Percentiles rank a stretch among this genome's conserved stretches.
phyloP scores from a whole-genome alignment of 2,329 filamentous ascomycete species.

The Verruconis gallopava region DNA sequence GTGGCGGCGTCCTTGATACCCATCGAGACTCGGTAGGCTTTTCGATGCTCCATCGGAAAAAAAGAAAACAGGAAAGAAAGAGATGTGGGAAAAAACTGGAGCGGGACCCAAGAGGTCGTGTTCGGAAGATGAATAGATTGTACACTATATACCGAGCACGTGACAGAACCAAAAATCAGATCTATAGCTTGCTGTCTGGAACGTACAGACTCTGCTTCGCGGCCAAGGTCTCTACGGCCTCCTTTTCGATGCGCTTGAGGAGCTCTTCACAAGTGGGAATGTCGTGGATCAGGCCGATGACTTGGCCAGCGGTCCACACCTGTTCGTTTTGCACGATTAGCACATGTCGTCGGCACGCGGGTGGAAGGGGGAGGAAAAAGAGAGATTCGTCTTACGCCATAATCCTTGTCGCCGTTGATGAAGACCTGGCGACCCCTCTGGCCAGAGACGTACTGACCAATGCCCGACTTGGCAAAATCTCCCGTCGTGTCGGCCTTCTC shows the following conservation, averaged over 20 bases:
- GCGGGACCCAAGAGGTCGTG: too few relatives aligned
- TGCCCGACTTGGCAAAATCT: slow-evolving; percentile 78
- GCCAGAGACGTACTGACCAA: slow-evolving; percentile 77
- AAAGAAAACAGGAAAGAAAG: too few relatives aligned
- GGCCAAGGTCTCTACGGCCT: slow-evolving; percentile 16
- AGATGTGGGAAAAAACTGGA: too few relatives aligned
- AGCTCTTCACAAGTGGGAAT: slow-evolving; percentile 16
- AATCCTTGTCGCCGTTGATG: slow-evolving; percentile 78
- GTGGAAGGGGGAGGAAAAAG: slow-evolving; percentile 2
- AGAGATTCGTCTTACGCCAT: slow-evolving; percentile 70
- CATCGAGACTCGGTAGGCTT: too few relatives aligned
- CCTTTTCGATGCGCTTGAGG: slow-evolving; percentile 18
- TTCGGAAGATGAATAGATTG: too few relatives aligned
- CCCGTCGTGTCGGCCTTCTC: slow-evolving; percentile 73
- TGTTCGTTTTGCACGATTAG: too few relatives aligned
- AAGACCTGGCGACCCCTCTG: slow-evolving; percentile 88
- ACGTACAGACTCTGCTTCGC: slow-evolving; percentile 10
- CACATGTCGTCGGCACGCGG: slow-evolving; percentile 12
- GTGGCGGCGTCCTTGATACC: too few relatives aligned
- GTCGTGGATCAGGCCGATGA: slow-evolving; percentile 50
- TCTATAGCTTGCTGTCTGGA: slow-evolving; percentile 8
- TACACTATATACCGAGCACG: background rate
- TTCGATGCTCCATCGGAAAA: too few relatives aligned
- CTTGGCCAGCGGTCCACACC: slow-evolving; percentile 96
- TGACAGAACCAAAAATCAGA: background rate